Percentiles rank a stretch among this genome's conserved stretches.
Evolutionary conservation across 2,329 filamentous ascomycete species (phyloP).

Genomic region (Cladosporium sp.): DNA sequence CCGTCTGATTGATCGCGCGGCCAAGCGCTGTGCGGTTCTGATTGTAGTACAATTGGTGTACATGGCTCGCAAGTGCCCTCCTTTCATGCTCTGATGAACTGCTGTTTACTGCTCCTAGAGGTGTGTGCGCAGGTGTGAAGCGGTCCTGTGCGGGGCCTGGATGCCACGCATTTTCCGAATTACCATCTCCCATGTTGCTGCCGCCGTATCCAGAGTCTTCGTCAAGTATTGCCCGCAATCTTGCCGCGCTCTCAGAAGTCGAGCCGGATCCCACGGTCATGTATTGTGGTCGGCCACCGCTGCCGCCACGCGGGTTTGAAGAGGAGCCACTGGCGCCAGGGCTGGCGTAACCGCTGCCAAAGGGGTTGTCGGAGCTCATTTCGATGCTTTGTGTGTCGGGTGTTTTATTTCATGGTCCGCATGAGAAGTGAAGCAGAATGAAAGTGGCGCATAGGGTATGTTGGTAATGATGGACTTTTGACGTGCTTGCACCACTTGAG

Average conservation of each 20-base stretch:
- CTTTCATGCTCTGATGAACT: conserved; percentile 58
- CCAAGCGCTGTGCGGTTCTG: conserved; percentile 83
- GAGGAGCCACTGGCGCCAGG: conserved; percentile 25
- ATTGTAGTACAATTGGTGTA: conserved; percentile 93
- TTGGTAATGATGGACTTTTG: not conserved
- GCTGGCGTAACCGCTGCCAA: conserved; percentile 25
- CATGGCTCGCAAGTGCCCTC: conserved; percentile 69
- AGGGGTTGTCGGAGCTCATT: conserved; percentile 33
- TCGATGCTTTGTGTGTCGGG: conserved; percentile 10
- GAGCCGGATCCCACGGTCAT: conserved; percentile 85
- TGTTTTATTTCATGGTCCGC: conserved; percentile 1
- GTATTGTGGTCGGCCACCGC: conserved; percentile 57
- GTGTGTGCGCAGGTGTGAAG: conserved; percentile 54
- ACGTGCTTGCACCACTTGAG: not conserved
- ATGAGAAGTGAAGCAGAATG: not conserved
- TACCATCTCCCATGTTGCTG: conserved; percentile 64
- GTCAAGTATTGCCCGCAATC: conserved; percentile 76
- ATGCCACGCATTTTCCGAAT: conserved; percentile 50
- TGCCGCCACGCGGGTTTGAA: conserved; percentile 21
- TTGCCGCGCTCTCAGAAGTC: conserved; percentile 74
- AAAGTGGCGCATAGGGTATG: not conserved
- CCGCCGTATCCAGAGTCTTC: conserved; percentile 89
- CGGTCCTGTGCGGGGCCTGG: conserved; percentile 54
- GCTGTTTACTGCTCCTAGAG: conserved; percentile 44
- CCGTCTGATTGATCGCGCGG: conserved; percentile 78